Percentiles rank a stretch among this genome's conserved stretches.
phyloP scores from a whole-genome alignment of 2,329 filamentous ascomycete genomes.

The Monosporascus ibericus region DNA sequence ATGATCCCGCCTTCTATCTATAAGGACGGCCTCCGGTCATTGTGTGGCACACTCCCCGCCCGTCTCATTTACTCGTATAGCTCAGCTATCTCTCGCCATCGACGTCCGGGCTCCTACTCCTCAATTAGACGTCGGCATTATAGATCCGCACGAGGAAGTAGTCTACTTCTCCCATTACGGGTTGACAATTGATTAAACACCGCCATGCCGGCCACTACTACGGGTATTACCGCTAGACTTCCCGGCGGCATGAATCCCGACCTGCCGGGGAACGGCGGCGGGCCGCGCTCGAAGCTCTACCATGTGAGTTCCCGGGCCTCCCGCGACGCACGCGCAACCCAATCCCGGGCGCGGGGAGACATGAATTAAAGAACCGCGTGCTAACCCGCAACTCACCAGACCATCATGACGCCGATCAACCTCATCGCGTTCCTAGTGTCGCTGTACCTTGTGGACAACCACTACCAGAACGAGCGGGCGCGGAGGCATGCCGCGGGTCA shows the following conservation, averaged over 20 bases:
- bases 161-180: neutral
- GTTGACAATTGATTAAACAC: neutral
- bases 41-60: no score
- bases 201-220: neutral
- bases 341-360: no score
- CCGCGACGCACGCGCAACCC: no score
- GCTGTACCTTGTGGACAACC: slow-evolving; percentile 55
- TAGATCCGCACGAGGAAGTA: neutral
- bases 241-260: neutral
- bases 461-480: slow-evolving; percentile 44
- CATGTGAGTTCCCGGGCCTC: slow-evolving; percentile 10
- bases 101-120: no score
- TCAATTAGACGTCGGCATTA: no score
- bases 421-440: slow-evolving; percentile 61
- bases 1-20: no score
- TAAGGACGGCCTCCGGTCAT: no score
- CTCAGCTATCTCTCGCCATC: neutral
- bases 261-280: slow-evolving; percentile 3
- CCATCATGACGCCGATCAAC: slow-evolving; percentile 56
- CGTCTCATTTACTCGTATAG: no score
- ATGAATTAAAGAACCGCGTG: neutral
- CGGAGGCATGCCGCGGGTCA: slow-evolving; percentile 27
- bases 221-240: neutral
- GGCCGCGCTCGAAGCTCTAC: slow-evolving; percentile 14
- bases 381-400: slow-evolving; percentile 20